Base-by-base conservation (phyloP, 2,329 filamentous ascomycete genomes). In the Colletotrichum endophyticum region DNA sequence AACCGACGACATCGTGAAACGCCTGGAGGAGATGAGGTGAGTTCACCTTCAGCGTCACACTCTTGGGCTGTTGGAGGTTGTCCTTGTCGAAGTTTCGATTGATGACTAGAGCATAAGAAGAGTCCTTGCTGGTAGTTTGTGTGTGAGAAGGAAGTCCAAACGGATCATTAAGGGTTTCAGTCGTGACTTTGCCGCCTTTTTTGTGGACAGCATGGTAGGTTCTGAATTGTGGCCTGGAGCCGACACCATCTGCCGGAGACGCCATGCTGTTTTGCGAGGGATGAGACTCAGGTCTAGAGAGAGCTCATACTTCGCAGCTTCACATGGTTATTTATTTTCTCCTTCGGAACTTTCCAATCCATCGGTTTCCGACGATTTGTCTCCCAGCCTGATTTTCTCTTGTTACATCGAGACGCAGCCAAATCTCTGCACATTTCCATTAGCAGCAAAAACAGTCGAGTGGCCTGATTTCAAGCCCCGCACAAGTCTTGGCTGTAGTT, bases 21-120 rank as follows among this genome's bases (percentile, higher is more conserved):
- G 79, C 79, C 36, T 79, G 75, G 13, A 80, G 79, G n/a, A 83
- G 79, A 15, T 80, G 67, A 0, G 81, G 80, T 8, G 81, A 83
- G 75, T 82, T 82, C 61, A 83, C 67, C 13, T 78, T 77, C 53
- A 82, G 70, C 2, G 59, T 79, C 25, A 77, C 80, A 59, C 76
- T 77, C 74, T 78, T 78, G 34, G 77, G 78, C 25, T 69, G 56
- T 62, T 25, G 22, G 8, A 22, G 56, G 44, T 56, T 69, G 8
- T 66, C 63, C 13, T 28, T n/a, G 66, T 56, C 28, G 66, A 78
- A 80, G 12, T 73, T 73, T 36, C 77, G 77, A 32, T 76, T 78
- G 70, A 82, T 80, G 11, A 82, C 79, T 16, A 82, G 68, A 32
- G 81, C 81, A 53, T 80, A 80, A 63, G 74, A 25, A 27, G 71